Evolutionary conservation across 768 basidiomycete genomes (phyloP), one percentile per base, ranked within the genome.

Genomic region (Auricularia cornea): DNA sequence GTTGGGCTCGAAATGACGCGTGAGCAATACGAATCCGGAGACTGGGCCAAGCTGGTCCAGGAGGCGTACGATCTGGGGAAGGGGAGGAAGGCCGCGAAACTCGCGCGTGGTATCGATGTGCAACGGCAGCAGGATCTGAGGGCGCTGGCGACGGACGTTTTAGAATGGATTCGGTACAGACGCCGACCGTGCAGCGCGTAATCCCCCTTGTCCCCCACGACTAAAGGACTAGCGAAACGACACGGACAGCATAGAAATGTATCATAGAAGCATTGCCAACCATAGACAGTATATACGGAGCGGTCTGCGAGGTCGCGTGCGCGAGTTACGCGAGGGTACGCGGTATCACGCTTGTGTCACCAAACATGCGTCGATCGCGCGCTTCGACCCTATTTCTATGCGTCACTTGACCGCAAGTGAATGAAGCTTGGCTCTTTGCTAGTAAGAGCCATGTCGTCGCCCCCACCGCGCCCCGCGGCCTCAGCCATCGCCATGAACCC

Each of bases 1-100:
- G 83, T 85, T 18, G 88, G 88, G 10, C 77, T 90, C 32, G 88
- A 89, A 72, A 79, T 92, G 38, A 76, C 82, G 18, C 82, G 88
- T 23, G 75, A 80, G 30, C 76, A 79, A 11, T 90, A 90, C 67
- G 89, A 90, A 70, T 77, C 74, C n/a, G 89, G 89, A 11, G 30
- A 57, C 54, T 57, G 54, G 54, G 54, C 54, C 2, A 31, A 26
- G 14, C 28, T 29, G 12, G 30, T 57, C 26, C 28, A 57, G 30
- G 10, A 28, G 30, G 54, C 54, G 28, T 57, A 30, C 26, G 30
- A 28, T 11, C 54, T 29, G 14, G 54, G 54, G 6, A 26, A 30
- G 28, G 54, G 11, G 14, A 28, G 29, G 54, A 57, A 57, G 30
- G 54, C 26, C 12, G 54, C 26, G 28, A 57, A 57, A 26, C 16